Evolutionary conservation across 2,329 filamentous ascomycete genomes (phyloP).

Genomic region (Aspergillus amoenus): DNA sequence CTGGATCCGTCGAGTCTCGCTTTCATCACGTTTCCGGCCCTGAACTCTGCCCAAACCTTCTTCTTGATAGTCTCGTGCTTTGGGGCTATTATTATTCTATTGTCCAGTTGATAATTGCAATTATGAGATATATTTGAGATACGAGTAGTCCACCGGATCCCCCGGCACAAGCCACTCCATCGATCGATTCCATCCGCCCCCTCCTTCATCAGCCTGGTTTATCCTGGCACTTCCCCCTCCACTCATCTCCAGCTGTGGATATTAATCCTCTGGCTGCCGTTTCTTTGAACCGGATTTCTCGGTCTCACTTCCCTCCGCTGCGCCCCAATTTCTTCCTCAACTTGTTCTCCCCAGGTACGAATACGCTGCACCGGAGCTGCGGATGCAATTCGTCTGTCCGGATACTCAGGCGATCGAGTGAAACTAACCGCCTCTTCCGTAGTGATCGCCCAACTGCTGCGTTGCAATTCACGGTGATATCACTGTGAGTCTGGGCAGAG

Average conservation of each 20-base stretch:
- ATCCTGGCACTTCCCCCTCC: slow-evolving; percentile 5
- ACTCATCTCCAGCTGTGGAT: background rate
- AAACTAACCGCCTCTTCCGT: background rate
- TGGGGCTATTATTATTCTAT: background rate
- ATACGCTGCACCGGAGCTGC: background rate
- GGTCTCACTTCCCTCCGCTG: slow-evolving; percentile 4
- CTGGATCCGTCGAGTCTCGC: background rate
- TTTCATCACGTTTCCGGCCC: slow-evolving; percentile 1
- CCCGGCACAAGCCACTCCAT: slow-evolving; percentile 2
- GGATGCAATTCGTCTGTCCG: background rate
- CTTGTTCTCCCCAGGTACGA: background rate
- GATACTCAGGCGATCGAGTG: background rate
- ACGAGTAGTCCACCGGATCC: background rate
- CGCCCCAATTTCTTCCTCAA: background rate
- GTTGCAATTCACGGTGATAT: slow-evolving; percentile 1
- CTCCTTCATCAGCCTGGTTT: background rate
- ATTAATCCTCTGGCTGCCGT: background rate
- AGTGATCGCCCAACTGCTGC: slow-evolving; percentile 4
- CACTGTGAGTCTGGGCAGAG: slow-evolving; percentile 2
- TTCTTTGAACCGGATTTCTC: background rate
- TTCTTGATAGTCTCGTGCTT: background rate
- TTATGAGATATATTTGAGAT: background rate
- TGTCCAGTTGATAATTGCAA: background rate
- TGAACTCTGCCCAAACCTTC: background rate
- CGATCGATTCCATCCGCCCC: background rate